Percentiles rank a stretch among this genome's conserved stretches.
Evolutionary conservation across 768 basidiomycete genomes (phyloP).

Genomic region (Hemileccinum impolitum): DNA sequence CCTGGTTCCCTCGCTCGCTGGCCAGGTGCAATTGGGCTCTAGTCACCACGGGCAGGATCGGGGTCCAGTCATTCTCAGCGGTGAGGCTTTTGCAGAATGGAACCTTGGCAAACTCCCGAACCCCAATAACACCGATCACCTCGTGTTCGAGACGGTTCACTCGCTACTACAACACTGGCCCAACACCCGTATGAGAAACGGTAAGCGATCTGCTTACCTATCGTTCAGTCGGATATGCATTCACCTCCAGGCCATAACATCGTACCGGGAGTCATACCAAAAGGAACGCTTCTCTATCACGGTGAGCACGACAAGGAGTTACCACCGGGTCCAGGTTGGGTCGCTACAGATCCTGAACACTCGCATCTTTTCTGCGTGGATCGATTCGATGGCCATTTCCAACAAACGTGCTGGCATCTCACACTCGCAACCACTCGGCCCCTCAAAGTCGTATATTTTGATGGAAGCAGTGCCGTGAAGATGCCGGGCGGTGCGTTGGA

Average conservation of each 20-base stretch:
- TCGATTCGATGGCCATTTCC: too few relatives aligned
- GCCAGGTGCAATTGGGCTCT: not conserved
- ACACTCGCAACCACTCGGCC: not conserved
- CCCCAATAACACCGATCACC: not conserved
- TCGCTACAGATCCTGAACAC: not conserved
- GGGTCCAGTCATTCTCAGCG: not conserved
- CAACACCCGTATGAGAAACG: slow-evolving; percentile 1
- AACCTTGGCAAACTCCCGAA: not conserved
- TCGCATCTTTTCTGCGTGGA: not conserved
- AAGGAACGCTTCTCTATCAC: not conserved
- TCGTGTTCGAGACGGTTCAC: not conserved
- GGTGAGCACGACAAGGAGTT: not conserved
- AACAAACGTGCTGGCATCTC: not conserved
- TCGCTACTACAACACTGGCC: not conserved
- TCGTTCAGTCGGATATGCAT: too few relatives aligned
- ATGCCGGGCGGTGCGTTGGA: not conserved
- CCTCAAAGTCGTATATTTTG: not conserved
- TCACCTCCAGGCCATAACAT: not conserved
- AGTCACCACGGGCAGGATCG: not conserved
- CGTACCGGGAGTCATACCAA: not conserved
- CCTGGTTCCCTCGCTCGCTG: not conserved
- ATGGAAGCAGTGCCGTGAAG: not conserved
- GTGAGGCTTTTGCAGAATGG: not conserved
- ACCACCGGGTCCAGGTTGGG: not conserved
- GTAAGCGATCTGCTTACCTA: not conserved